These are phyloP conservation scores for Lactarius hatsudake DNA, from an alignment of 768 basidiomycete genomes.

Conservation along the genomic window DNA sequence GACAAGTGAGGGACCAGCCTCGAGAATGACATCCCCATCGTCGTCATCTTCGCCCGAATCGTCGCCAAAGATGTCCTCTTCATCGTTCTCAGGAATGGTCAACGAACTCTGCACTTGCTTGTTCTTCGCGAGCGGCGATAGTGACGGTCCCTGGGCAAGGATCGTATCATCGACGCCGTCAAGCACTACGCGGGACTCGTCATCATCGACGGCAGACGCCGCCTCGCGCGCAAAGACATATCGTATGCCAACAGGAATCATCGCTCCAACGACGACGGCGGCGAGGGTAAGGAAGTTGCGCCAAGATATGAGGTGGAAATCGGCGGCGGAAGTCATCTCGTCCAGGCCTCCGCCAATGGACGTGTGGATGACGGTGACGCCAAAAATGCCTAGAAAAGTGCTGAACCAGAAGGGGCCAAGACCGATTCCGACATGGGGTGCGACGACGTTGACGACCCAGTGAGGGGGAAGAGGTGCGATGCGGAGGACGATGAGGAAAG, in stretches of 20 bases:
- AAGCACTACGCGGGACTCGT: conserved; percentile 35
- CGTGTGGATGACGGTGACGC: conserved; percentile 90
- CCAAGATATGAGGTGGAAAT: conserved; percentile 93
- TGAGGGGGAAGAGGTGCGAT: conserved; percentile 95
- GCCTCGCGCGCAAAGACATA: conserved; percentile 75
- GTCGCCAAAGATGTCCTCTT: conserved; percentile 21
- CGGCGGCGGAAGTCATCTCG: conserved; percentile 90
- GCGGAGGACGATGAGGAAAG: conserved; percentile 91
- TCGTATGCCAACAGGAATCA: conserved; percentile 88
- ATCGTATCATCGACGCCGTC: conserved; percentile 41
- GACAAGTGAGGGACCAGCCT: conserved; percentile 66
- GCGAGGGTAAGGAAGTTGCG: conserved; percentile 83
- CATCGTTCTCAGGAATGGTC: conserved; percentile 33
- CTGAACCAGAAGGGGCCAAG: conserved; percentile 84
- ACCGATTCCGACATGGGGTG: conserved; percentile 88
- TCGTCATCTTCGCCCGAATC: conserved; percentile 52
- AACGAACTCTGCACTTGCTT: conserved; percentile 34
- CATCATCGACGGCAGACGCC: conserved; percentile 38
- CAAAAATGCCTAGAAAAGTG: conserved; percentile 88
- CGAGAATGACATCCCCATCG: conserved; percentile 71
- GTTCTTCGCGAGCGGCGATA: conserved; percentile 40
- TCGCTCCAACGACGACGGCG: conserved; percentile 85
- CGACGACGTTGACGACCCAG: conserved; percentile 92
- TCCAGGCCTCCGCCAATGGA: conserved; percentile 92
- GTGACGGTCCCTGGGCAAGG: conserved; percentile 54